Conservation (phyloP, 2,329 filamentous ascomycete species). For the Aspergillus aculeatus region DNA sequence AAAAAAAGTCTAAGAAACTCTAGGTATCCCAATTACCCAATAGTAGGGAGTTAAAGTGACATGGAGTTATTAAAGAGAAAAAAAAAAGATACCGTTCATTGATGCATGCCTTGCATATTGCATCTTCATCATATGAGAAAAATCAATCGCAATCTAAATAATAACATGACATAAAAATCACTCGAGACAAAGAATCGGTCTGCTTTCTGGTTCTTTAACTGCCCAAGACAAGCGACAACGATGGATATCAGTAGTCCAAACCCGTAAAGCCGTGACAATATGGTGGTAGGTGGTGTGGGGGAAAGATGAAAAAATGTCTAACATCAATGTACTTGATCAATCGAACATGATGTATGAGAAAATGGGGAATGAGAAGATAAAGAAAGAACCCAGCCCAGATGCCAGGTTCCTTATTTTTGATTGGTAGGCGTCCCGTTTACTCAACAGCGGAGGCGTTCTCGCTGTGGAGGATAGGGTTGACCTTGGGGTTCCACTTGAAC, state of each 20-base stretch:
- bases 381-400: constrained; percentile 16
- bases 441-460: constrained; percentile 56
- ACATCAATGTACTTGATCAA: constrained; percentile 10
- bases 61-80: no score
- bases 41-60: no score
- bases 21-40: no score
- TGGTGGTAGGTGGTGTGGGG: neutral
- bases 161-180: constrained; percentile 3
- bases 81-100: neutral
- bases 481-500: constrained; percentile 68
- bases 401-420: neutral
- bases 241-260: constrained; percentile 28
- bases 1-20: no score
- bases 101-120: constrained; percentile 7
- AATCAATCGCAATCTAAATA: constrained; percentile 12
- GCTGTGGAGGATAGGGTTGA: constrained; percentile 65
- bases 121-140: constrained; percentile 6
- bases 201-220: neutral
- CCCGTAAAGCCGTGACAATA: constrained; percentile 14
- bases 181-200: constrained; percentile 3
- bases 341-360: neutral
- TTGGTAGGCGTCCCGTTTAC: constrained; percentile 33
- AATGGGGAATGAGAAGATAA: constrained; percentile 3
- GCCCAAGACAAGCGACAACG: constrained; percentile 8
- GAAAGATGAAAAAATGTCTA: constrained; percentile 5